Evolutionary conservation across 257 asterid species (phyloP).

Genomic region (Capsicum pubescens): DNA sequence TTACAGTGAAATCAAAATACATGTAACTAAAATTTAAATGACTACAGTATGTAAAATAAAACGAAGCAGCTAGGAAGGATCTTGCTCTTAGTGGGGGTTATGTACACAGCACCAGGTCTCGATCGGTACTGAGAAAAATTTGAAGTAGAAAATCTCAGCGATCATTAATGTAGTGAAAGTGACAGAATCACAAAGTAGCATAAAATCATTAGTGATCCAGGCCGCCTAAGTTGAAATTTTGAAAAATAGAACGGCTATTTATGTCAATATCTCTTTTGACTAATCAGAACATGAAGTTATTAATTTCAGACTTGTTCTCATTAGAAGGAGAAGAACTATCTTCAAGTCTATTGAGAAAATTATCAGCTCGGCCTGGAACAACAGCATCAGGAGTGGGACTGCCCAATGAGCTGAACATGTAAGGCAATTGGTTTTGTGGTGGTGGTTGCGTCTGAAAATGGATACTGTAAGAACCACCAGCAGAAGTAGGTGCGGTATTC

Average conservation of each 20-base stretch:
- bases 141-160: not conserved
- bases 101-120: not conserved
- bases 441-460: slow-evolving; percentile 13
- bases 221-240: not conserved
- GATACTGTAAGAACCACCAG: not conserved
- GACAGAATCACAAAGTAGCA: not conserved
- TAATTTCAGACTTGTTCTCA: slow-evolving; percentile 8
- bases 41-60: not conserved
- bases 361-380: not conserved
- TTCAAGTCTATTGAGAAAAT: not conserved
- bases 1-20: not conserved
- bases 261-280: not conserved
- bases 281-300: slow-evolving; percentile 14
- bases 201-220: not conserved
- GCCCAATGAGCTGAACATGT: slow-evolving; percentile 22
- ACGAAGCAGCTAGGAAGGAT: not conserved
- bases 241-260: not conserved
- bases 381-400: too few species aligned
- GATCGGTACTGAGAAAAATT: not conserved
- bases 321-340: not conserved
- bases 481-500: too few species aligned
- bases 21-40: not conserved
- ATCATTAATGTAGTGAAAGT: not conserved
- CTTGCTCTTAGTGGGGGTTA: not conserved
- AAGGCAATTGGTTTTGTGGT: not conserved